A percentile compares a stretch with the other conserved stretches of the same genome.
Evolutionary conservation across 306 rosid genomes (phyloP).

Genomic region (Vigna radiata): DNA sequence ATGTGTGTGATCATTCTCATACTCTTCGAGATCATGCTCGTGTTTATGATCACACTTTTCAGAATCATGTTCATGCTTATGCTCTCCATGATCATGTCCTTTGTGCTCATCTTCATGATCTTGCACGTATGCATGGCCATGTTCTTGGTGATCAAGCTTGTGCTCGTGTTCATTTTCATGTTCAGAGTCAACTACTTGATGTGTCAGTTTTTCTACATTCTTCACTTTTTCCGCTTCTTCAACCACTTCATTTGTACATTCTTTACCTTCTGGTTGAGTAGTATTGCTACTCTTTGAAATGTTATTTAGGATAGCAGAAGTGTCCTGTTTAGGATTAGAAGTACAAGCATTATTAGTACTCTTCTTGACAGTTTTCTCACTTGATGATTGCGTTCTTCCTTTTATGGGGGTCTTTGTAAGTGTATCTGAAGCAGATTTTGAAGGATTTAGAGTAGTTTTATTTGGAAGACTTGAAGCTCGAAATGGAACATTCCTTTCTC

Average conservation of each 20-base stretch:
- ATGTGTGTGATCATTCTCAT: neutral
- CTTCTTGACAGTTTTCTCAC: conserved; percentile 43
- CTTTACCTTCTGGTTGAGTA: conserved; percentile 37
- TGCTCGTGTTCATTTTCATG: neutral
- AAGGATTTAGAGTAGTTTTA: conserved; percentile 22
- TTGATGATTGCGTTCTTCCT: conserved; percentile 18
- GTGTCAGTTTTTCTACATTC: neutral
- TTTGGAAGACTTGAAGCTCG: conserved; percentile 32
- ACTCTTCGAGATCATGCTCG: neutral
- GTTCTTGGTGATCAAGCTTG: neutral
- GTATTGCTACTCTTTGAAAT: conserved; percentile 16
- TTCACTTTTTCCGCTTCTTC: conserved; percentile 37
- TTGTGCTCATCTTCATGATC: neutral
- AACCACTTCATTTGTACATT: conserved; percentile 29
- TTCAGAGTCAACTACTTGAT: conserved; percentile 16
- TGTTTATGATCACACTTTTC: neutral
- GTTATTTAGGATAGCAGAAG: conserved; percentile 16
- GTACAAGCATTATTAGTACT: conserved; percentile 30
- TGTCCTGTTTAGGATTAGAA: conserved; percentile 29
- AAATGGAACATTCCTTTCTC: conserved; percentile 42
- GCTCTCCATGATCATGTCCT: neutral
- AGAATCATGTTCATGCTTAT: neutral
- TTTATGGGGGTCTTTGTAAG: conserved; percentile 35
- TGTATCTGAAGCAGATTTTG: conserved; percentile 34
- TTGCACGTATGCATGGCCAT: too few species aligned